Conservation (phyloP, 139 green algal genomes). For the Ostreobium quekettii region DNA sequence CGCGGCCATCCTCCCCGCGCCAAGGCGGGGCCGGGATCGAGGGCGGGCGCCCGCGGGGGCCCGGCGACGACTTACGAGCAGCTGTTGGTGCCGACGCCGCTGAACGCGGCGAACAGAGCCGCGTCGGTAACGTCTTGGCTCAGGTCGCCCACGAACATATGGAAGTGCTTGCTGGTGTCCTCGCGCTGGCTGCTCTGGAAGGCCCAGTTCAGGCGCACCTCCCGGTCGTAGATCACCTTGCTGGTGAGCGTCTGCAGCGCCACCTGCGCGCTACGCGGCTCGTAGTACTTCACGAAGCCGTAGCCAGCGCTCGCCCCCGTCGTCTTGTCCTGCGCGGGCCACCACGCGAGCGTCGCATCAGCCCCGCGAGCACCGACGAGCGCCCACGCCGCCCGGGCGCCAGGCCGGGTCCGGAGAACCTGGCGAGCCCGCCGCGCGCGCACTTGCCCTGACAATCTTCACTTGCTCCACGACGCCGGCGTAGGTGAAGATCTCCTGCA, state of each 20-base stretch:
- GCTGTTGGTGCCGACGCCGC: not conserved
- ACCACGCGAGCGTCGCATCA: not conserved
- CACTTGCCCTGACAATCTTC: slow-evolving; percentile 57
- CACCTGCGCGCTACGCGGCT: slow-evolving; percentile 20
- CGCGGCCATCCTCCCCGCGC: no score
- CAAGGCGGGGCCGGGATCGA: not conserved
- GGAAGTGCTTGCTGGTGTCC: slow-evolving; percentile 44
- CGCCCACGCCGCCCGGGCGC: not conserved
- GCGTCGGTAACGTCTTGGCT: slow-evolving; percentile 38
- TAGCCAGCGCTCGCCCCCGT: slow-evolving; percentile 47
- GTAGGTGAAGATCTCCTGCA: slow-evolving; percentile 43
- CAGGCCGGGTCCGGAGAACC: no score
- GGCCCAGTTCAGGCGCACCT: slow-evolving; percentile 68
- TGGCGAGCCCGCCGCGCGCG: no score
- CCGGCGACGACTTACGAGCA: slow-evolving; percentile 29
- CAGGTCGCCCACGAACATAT: slow-evolving; percentile 73
- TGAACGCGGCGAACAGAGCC: slow-evolving; percentile 28
- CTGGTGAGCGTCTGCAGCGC: slow-evolving; percentile 24
- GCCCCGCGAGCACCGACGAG: no score
- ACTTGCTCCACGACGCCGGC: slow-evolving; percentile 34
- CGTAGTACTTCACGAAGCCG: slow-evolving; percentile 58
- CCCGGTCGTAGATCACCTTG: slow-evolving; percentile 43
- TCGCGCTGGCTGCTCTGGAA: slow-evolving; percentile 57
- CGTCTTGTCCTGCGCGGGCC: slow-evolving; percentile 21
- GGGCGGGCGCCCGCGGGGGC: no score